Evolutionary conservation across 805 yeast species (phyloP).

Genomic region (Kregervanrija pseudodelftensis): DNA sequence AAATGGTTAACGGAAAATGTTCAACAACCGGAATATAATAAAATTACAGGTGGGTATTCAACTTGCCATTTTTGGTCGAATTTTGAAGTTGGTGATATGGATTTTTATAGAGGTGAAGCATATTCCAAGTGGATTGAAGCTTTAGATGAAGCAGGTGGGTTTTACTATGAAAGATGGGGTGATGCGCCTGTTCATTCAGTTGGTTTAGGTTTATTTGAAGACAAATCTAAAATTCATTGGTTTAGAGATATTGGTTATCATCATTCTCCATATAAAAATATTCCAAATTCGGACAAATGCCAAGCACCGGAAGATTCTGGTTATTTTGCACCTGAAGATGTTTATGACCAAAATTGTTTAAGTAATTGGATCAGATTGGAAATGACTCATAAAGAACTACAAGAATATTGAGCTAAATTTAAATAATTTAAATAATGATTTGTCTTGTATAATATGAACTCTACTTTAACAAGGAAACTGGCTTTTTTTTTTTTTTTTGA

Average conservation of each 20-base stretch:
- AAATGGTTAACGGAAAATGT: constrained; percentile 47
- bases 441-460: no score
- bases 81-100: constrained; percentile 81
- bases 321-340: constrained; percentile 28
- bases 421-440: no score
- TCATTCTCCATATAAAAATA: constrained; percentile 69
- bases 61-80: constrained; percentile 86
- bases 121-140: constrained; percentile 60
- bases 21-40: constrained; percentile 40
- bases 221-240: constrained; percentile 70
- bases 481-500: no score
- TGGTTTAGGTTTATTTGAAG: constrained; percentile 68
- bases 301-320: constrained; percentile 27
- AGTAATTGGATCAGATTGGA: constrained; percentile 31
- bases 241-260: constrained; percentile 77
- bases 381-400: constrained; percentile 29
- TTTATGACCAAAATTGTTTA: constrained; percentile 28
- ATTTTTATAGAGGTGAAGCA: constrained; percentile 65
- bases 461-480: no score
- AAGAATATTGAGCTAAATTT: constrained; percentile 17
- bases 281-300: constrained; percentile 62
- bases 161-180: constrained; percentile 89
- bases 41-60: constrained; percentile 39
- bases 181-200: constrained; percentile 87
- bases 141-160: constrained; percentile 70